Percentiles rank a stretch among this genome's conserved stretches.
Conservation (phyloP, 192 early-diverging fungal species). For the Mortierella alpina region DNA sequence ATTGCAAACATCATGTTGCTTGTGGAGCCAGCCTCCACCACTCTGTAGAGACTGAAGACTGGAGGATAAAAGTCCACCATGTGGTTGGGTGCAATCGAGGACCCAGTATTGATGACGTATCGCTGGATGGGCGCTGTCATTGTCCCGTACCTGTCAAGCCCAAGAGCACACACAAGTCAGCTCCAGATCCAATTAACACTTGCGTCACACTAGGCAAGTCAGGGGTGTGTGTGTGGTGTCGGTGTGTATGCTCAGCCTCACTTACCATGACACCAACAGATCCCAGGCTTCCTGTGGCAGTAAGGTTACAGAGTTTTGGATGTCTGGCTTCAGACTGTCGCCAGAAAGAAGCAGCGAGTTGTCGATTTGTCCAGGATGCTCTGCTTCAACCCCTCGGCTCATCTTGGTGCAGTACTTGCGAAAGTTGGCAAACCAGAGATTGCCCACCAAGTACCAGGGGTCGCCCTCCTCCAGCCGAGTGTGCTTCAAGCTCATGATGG, state of each 20-base stretch:
- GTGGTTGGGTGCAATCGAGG: constrained; percentile 17
- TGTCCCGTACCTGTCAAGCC: constrained; percentile 53
- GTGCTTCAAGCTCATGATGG: neutral
- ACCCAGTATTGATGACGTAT: constrained; percentile 38
- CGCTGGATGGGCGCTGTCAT: constrained; percentile 52
- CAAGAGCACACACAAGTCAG: no score
- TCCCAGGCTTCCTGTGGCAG: constrained; percentile 64
- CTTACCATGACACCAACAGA: constrained; percentile 60
- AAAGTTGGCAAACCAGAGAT: constrained; percentile 59
- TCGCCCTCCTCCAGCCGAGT: constrained; percentile 21
- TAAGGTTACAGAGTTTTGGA: constrained; percentile 40
- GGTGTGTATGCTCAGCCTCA: neutral
- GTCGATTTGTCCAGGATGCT: constrained; percentile 59
- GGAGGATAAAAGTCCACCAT: constrained; percentile 58
- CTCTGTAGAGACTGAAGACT: constrained; percentile 42
- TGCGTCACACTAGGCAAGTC: no score
- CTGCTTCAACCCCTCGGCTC: constrained; percentile 28
- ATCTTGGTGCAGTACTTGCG: constrained; percentile 53
- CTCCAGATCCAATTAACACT: no score
- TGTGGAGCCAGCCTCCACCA: constrained; percentile 24
- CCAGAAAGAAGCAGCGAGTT: constrained; percentile 55
- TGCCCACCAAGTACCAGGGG: constrained; percentile 61
- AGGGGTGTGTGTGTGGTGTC: neutral
- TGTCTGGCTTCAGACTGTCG: constrained; percentile 47
- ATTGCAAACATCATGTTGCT: constrained; percentile 13